Base-by-base conservation (phyloP, 2,329 filamentous ascomycete genomes). In the Apiospora malaysiana region DNA sequence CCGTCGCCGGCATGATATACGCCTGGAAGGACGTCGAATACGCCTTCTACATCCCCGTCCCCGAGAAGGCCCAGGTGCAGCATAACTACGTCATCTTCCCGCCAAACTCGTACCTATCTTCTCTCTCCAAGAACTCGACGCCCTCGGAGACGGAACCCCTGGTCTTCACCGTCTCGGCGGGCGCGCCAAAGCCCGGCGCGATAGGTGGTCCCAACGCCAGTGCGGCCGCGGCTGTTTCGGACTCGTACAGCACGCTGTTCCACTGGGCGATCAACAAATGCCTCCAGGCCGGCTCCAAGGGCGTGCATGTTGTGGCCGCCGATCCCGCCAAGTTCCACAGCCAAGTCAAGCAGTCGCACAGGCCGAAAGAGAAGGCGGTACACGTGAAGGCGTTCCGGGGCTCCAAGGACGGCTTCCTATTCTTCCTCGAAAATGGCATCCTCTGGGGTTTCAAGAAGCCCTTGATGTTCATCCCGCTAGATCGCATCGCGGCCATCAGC, bases 401-500 rank as follows among this genome's bases (percentile, higher is more conserved):
- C 25, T 90, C 87, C 71, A 93, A 92, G 78, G 91, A 93, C 71
- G 91, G 90, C 0, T 92, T 87, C 74, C 82, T 92, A 0, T 92
- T 92, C 77, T 92, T 92, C 77, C 81, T 93, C 21, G 86, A 89
- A 43, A 89, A 85, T 37, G 91, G 91, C 18, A 92, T 93, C 69
- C 78, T 93, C 9, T 93, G 90, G 89, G 90, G 85, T 0, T 93
- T 91, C 83, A 92, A 92, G 80, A 93, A 92, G 79, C 91, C 91
- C 0, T 78, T 92, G 2, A 81, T 91, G 27, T 92, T 92, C 75
- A 83, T 92, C 6, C 89, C 90, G 5, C 84, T 91, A 23, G 85
- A 88, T 69, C 84, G 86, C 16, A 89, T 92, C 68, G 83, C 84
- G 0, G 89, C 89, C 1, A 83, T 92, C n/a, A 91, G 89, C 76